A percentile compares a stretch with the other conserved stretches of the same genome.
These are phyloP conservation scores for Quercus cerris DNA, from an alignment of 306 rosid species.

Conservation along the genomic window DNA sequence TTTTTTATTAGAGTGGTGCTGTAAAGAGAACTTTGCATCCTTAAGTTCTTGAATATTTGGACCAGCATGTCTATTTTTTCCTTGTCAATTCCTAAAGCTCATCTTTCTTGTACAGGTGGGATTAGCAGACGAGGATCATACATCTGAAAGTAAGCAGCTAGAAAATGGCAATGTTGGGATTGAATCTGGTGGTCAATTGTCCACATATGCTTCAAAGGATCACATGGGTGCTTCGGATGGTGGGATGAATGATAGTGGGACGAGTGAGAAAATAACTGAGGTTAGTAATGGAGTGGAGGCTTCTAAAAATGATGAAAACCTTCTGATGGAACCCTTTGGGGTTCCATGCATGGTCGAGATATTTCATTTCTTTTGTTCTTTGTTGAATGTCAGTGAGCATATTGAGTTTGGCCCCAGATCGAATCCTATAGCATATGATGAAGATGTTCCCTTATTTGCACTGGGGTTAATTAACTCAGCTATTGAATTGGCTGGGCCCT, in stretches of 20 bases:
- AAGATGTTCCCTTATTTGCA: constrained; percentile 93
- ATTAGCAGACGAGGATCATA: constrained; percentile 46
- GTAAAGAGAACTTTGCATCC: neutral
- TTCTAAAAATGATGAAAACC: constrained; percentile 59
- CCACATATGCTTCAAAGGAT: constrained; percentile 45
- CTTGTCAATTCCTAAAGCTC: neutral
- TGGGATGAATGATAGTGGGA: constrained; percentile 25
- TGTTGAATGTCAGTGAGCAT: constrained; percentile 78
- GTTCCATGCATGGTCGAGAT: constrained; percentile 98
- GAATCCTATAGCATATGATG: constrained; percentile 84
- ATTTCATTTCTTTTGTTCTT: constrained; percentile 82
- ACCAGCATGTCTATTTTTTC: neutral
- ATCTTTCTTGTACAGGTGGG: constrained; percentile 52
- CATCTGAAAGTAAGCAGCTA: constrained; percentile 61
- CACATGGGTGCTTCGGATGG: constrained; percentile 42
- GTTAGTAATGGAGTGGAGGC: constrained; percentile 53
- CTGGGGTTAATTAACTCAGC: constrained; percentile 83
- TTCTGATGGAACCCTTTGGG: constrained; percentile 89
- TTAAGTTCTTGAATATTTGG: neutral
- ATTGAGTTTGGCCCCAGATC: constrained; percentile 69
- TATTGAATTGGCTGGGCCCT: constrained; percentile 87
- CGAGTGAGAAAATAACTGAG: constrained; percentile 48
- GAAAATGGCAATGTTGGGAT: constrained; percentile 74
- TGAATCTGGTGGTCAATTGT: constrained; percentile 63
- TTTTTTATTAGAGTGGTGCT: neutral